Evolutionary conservation across 768 basidiomycete genomes (phyloP).

Genomic region (Tylopilus vinaceipallidus): DNA sequence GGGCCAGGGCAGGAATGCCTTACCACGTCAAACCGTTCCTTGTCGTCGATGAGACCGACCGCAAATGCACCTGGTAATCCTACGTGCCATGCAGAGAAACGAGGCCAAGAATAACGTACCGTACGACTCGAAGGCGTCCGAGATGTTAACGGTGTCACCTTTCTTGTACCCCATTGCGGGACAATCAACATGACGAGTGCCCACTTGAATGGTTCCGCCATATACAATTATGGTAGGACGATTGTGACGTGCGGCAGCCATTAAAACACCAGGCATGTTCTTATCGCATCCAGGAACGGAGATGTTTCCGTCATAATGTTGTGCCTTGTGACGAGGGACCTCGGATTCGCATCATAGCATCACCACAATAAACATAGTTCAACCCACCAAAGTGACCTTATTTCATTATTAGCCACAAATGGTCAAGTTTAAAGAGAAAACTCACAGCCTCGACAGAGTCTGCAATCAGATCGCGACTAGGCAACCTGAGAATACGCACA

Average conservation of each 20-base stretch:
- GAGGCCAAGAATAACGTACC: constrained; percentile 39
- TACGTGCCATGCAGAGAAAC: not conserved
- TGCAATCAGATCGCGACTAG: constrained; percentile 86
- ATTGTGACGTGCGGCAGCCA: constrained; percentile 84
- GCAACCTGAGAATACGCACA: constrained; percentile 49
- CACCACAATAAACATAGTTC: not conserved
- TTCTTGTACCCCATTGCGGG: constrained; percentile 72
- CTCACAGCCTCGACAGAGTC: constrained; percentile 83
- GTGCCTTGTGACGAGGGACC: constrained; percentile 48
- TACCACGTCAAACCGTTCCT: constrained; percentile 81
- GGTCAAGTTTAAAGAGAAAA: not conserved
- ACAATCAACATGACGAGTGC: constrained; percentile 75
- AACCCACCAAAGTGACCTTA: constrained; percentile 56
- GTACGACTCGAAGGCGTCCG: constrained; percentile 82
- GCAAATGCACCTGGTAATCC: constrained; percentile 62
- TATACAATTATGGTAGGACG: constrained; percentile 87
- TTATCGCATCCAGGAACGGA: constrained; percentile 88
- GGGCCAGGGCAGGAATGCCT: constrained; percentile 82
- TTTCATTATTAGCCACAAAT: constrained; percentile 8
- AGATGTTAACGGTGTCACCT: constrained; percentile 83
- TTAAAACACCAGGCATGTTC: constrained; percentile 89
- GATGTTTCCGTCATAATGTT: constrained; percentile 88
- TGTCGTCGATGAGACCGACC: constrained; percentile 74
- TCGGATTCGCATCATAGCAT: not conserved
- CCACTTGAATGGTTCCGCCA: constrained; percentile 80